phyloP scores from a whole-genome alignment of 805 yeast genomes.

The Phaffomyces thermotolerans region DNA sequence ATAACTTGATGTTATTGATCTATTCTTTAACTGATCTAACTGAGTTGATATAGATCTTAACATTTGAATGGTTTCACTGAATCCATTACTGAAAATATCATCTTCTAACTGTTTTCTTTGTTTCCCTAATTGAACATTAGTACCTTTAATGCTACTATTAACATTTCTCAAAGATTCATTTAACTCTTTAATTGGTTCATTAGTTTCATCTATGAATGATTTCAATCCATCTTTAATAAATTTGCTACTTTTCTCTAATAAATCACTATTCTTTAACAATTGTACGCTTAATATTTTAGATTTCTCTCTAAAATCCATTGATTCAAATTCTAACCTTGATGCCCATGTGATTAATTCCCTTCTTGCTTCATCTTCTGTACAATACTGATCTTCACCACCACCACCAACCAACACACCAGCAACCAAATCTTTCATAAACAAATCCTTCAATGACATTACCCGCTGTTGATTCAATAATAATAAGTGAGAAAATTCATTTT shows the following conservation, averaged over 20 bases:
- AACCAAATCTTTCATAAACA: neutral
- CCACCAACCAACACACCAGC: neutral
- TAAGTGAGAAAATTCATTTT: too few relatives aligned
- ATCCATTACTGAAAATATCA: conserved; percentile 1
- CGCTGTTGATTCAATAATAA: neutral
- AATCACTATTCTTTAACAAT: conserved; percentile 10
- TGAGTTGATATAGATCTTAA: conserved; percentile 6
- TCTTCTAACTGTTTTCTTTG: conserved; percentile 3
- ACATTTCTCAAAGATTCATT: conserved; percentile 1
- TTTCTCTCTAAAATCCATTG: conserved; percentile 34
- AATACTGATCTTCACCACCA: neutral
- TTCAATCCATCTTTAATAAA: neutral
- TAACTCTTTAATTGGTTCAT: conserved; percentile 4
- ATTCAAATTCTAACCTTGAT: conserved; percentile 41
- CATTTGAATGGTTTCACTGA: conserved; percentile 3
- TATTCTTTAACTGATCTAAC: conserved; percentile 1
- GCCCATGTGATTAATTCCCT: conserved; percentile 42
- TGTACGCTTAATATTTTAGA: conserved; percentile 13
- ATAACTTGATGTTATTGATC: neutral
- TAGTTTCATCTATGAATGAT: neutral
- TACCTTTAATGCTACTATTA: neutral
- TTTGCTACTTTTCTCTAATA: neutral
- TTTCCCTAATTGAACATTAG: neutral
- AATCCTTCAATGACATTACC: too few relatives aligned
- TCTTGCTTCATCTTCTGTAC: conserved; percentile 22